A percentile compares a stretch with the other conserved stretches of the same genome.
Evolutionary conservation across 1,284 basidiomycete genomes (phyloP).

Genomic region (Marasmius sp.): DNA sequence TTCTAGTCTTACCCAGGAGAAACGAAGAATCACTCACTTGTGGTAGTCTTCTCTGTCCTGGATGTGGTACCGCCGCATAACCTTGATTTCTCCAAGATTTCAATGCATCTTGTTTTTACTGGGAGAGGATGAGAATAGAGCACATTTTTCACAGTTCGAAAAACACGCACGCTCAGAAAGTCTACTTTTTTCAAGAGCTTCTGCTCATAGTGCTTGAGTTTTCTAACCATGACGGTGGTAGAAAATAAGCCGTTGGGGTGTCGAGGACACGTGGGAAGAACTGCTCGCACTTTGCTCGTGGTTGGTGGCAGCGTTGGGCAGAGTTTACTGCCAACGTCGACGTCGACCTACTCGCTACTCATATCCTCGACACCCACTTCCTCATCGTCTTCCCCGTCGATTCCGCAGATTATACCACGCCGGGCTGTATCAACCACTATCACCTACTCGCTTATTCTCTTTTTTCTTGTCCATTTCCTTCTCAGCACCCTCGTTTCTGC

Average conservation of each 20-base stretch:
- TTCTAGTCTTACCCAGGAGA: not conserved
- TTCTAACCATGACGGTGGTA: constrained; percentile 64
- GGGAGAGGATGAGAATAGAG: constrained; percentile 12
- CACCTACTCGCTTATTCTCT: constrained; percentile 14
- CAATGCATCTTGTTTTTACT: constrained; percentile 99
- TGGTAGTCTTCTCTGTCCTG: constrained; percentile 96
- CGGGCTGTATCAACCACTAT: constrained; percentile 12
- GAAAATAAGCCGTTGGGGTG: not conserved
- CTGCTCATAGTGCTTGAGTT: constrained; percentile 93
- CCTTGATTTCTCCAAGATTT: constrained; percentile 88
- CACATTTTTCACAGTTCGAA: not conserved
- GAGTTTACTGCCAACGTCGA: constrained; percentile 2
- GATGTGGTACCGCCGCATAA: constrained; percentile 95
- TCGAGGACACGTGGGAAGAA: constrained; percentile 3
- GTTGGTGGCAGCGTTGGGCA: constrained; percentile 4
- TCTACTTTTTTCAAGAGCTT: constrained; percentile 95
- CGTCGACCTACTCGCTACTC: constrained; percentile 8
- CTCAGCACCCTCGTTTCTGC: not conserved
- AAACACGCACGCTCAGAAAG: constrained; percentile 75
- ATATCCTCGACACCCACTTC: not conserved
- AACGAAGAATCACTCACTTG: constrained; percentile 52
- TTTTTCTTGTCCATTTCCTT: constrained; percentile 16
- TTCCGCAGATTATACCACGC: constrained; percentile 2
- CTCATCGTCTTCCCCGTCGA: not conserved
- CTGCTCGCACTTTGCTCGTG: not conserved